Base-by-base conservation (phyloP, 108 stramenopile genomes). In the Skeletonema tropicum region DNA sequence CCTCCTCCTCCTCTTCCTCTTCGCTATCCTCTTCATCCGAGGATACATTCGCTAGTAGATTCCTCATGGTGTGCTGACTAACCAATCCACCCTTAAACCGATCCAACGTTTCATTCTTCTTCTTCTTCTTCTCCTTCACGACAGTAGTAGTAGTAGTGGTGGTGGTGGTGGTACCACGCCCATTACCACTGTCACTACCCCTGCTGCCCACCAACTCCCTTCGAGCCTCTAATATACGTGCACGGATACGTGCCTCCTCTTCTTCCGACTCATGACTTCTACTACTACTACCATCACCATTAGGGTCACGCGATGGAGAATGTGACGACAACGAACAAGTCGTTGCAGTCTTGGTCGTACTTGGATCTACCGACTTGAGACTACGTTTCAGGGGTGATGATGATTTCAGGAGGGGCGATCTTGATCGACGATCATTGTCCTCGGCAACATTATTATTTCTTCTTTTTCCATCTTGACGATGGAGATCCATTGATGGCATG, bases 271-370 rank as follows among this genome's bases (percentile, higher is more conserved):
- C 5, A 19, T 48, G 3, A 48, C 23, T 23, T 19, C 23, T 3
- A 23, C 52, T 8, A 48, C 23, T 23, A 7, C 23, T 3, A 23
- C 52, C 21, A 38, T 29, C 26, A 29, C 26, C 38, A 38, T 7
- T 8, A 2, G 7, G 9, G 9, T 38, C 1, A 38, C 9, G 38
- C 38, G 38, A 38, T 9, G 52, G 23, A n/a, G 21, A 55, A 55
- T 55, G 21, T 0, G 52, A 55, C 4, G 52, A 55, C 52, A 55
- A n/a, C 3, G 52, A 55, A n/a, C 52, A 55, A 55, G 52, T 55
- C 52, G 52, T 55, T 4, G 52, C 52, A 55, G 52, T 55, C 52
- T 55, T 55, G 52, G 23, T 23, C 6, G 52, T 45, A n/a, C 42
- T 23, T 25, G 23, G 52, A 19, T 55, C 19, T n/a, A 55, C n/a